Base-by-base conservation (phyloP, 345 rosid genomes). In the Raphanus sativus region DNA sequence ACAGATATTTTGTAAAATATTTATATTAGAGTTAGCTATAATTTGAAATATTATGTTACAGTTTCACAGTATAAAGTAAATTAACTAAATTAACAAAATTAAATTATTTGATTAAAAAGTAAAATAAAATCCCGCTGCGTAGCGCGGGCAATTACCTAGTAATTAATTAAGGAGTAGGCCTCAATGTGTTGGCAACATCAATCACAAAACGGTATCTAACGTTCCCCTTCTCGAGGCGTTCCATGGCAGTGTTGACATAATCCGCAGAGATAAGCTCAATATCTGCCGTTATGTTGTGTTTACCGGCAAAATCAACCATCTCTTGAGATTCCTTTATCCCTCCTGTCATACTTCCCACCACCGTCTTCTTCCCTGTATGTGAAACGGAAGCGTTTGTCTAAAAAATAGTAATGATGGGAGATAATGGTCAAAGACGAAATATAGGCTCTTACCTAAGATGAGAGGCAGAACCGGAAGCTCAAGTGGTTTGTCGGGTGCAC, bases 311-410 rank as follows among this genome's bases (percentile, higher is more conserved):
- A 80, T 89, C 84, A 3, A 87, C 24, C 91, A 89, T 89, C 75
- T 87, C 89, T 69, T 87, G 89, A 0, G 88, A 86, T 72, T 89
- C 89, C 33, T 85, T 83, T 82, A 89, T 75, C 30, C 91, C 93
- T 59, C 91, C 93, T 40, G 83, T 82, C 65, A 33, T 2, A 56
- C 85, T 86, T 5, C 92, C 90, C 8, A 70, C 74, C 1, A 85
- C 71, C 42, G 70, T 62, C 77, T 86, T 88, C 74, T 86, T 84
- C 66, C 77, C 89, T 85, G 13, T 45, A 4, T 45, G 54, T 1
- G 21, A 21, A 21, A 3, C 4, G 54, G 4, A n/a, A 4, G 55
- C 55, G 0, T 48, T 15, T n/a, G 2, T 6, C 21, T n/a, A 50
- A 50, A n/a, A n/a, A 21, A 21, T 21, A 21, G 5, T n/a, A 50